Evolutionary conservation across 129 eudicot genomes (phyloP).

Genomic region (Flaveria sonorensis): DNA sequence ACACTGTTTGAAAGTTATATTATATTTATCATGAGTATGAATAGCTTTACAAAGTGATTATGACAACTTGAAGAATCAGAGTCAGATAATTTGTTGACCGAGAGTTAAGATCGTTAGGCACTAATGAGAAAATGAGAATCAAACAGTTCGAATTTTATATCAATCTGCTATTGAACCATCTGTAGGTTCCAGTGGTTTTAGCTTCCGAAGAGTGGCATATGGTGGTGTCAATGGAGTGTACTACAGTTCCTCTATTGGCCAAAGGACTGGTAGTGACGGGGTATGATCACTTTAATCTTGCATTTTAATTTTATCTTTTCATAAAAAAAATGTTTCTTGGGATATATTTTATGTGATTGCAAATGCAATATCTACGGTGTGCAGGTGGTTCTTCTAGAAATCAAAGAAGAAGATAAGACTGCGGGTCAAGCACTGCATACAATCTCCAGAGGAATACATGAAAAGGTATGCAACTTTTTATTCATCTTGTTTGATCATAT

Average conservation of each 20-base stretch:
- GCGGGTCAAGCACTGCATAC: slow-evolving; percentile 59
- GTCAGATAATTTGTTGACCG: not conserved
- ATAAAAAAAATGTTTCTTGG: not conserved
- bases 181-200: slow-evolving; percentile 41
- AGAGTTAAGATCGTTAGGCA: not conserved
- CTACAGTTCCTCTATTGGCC: slow-evolving; percentile 57
- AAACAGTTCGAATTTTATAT: not conserved
- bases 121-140: not conserved
- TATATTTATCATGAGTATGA: not conserved
- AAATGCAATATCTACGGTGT: slow-evolving; percentile 11
- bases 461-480: slow-evolving; percentile 46
- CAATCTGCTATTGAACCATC: not conserved
- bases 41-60: slow-evolving; percentile 12
- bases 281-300: slow-evolving; percentile 33
- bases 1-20: slow-evolving; percentile 13
- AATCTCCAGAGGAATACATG: slow-evolving; percentile 60
- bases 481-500: not conserved
- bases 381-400: slow-evolving; percentile 54
- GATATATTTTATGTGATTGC: not conserved
- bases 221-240: slow-evolving; percentile 65
- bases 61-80: slow-evolving; percentile 14
- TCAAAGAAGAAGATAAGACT: slow-evolving; percentile 65
- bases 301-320: not conserved
- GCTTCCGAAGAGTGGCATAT: slow-evolving; percentile 59
- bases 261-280: slow-evolving; percentile 58